phyloP scores from a whole-genome alignment of 768 basidiomycete genomes.

The Pholiota molesta region DNA sequence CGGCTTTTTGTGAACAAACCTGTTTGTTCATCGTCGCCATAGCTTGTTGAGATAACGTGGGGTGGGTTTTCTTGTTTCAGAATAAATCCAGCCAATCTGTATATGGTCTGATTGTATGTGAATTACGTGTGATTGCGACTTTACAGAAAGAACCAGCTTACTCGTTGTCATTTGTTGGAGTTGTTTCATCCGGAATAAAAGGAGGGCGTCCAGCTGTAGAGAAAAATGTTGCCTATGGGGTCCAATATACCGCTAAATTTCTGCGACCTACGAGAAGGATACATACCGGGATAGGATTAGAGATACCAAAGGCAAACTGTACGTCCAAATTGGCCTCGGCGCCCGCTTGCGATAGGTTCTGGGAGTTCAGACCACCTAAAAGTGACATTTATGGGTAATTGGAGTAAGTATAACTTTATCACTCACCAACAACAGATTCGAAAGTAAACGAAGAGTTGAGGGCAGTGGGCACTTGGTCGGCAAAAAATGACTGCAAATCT shows the following conservation, averaged over 20 bases:
- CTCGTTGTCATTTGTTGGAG: constrained; percentile 40
- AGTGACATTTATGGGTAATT: neutral
- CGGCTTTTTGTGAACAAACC: constrained; percentile 48
- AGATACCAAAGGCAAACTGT: constrained; percentile 68
- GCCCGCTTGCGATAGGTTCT: constrained; percentile 57
- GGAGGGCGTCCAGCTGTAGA: constrained; percentile 63
- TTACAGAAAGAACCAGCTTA: constrained; percentile 12
- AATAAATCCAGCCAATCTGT: constrained; percentile 56
- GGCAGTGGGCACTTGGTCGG: constrained; percentile 47
- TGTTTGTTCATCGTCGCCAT: constrained; percentile 69
- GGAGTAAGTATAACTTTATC: neutral
- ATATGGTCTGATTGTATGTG: constrained; percentile 25
- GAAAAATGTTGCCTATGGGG: constrained; percentile 47
- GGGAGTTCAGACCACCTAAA: constrained; percentile 63
- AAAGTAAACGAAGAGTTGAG: constrained; percentile 52
- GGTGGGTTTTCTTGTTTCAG: constrained; percentile 44
- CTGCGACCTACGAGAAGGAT: constrained; percentile 34
- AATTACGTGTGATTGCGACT: neutral
- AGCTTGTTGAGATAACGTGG: constrained; percentile 65
- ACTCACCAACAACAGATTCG: constrained; percentile 56
- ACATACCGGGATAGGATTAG: constrained; percentile 40
- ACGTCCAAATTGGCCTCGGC: constrained; percentile 69
- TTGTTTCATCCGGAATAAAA: constrained; percentile 46
- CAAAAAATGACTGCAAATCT: constrained; percentile 55
- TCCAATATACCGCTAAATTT: constrained; percentile 14